Conservation (phyloP, 1,139 yeast species). For the Martiniozyma asiatica region DNA sequence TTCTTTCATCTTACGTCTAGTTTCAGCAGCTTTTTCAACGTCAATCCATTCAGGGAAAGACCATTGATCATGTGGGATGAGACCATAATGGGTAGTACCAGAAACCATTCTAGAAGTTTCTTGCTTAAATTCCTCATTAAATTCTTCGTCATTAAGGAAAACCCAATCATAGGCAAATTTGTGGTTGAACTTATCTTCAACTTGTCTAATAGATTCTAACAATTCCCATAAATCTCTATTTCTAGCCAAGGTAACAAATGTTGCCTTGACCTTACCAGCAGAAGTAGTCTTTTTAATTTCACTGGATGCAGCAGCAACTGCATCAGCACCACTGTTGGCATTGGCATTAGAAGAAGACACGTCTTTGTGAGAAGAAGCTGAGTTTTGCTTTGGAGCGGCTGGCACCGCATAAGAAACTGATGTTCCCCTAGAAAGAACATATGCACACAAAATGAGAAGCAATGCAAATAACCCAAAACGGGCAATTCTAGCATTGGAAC, state of each 20-base stretch:
- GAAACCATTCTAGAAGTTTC: constrained; percentile 29
- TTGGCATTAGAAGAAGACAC: not conserved
- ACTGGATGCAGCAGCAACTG: constrained; percentile 5
- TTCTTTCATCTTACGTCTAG: constrained; percentile 37
- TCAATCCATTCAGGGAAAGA: constrained; percentile 63
- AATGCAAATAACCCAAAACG: constrained; percentile 52
- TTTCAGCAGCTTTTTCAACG: constrained; percentile 39
- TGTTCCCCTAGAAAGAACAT: constrained; percentile 49
- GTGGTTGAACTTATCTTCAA: constrained; percentile 63
- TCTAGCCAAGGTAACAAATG: constrained; percentile 48
- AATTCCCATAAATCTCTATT: constrained; percentile 39
- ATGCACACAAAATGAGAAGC: constrained; percentile 45
- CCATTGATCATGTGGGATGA: constrained; percentile 38
- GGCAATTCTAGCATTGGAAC: constrained; percentile 51
- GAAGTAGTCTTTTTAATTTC: constrained; percentile 8
- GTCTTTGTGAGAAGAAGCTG: constrained; percentile 5
- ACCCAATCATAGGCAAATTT: constrained; percentile 72
- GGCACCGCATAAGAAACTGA: constrained; percentile 25
- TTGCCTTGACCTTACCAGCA: constrained; percentile 40
- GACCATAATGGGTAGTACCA: constrained; percentile 40
- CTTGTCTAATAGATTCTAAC: constrained; percentile 36
- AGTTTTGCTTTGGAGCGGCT: constrained; percentile 3
- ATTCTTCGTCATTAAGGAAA: constrained; percentile 44
- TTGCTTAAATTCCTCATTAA: constrained; percentile 33
- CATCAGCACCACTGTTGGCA: constrained; percentile 2